A percentile compares a stretch with the other conserved stretches of the same genome.
These are phyloP conservation scores for Coccomyxa subellipsoidea DNA, from an alignment of 163 green algal genomes.

Conservation along the genomic window DNA sequence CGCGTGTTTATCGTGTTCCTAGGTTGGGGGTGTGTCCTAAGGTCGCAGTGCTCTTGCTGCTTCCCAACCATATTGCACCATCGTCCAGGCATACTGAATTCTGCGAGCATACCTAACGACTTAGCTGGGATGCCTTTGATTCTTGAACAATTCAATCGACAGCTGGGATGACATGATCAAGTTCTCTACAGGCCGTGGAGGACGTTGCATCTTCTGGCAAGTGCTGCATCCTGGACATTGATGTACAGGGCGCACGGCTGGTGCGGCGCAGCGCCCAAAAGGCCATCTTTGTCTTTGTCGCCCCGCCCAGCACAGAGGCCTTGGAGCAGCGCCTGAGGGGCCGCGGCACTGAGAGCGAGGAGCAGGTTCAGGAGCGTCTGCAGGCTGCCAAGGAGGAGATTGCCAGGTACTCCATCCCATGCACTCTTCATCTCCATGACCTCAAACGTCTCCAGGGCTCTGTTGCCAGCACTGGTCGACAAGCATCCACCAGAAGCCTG, in stretches of 20 bases:
- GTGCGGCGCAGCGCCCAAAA: conserved; percentile 51
- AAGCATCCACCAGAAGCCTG: too few relatives aligned
- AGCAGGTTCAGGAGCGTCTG: conserved; percentile 78
- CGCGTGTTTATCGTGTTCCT: not conserved
- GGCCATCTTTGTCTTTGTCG: conserved; percentile 91
- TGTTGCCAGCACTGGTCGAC: too few relatives aligned
- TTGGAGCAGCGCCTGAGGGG: conserved; percentile 84
- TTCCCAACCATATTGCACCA: too few relatives aligned
- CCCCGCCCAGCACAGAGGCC: conserved; percentile 84
- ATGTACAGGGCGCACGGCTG: conserved; percentile 78
- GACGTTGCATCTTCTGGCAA: conserved; percentile 60
- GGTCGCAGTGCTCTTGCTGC: too few relatives aligned
- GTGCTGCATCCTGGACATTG: conserved; percentile 94
- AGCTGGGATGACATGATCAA: too few relatives aligned
- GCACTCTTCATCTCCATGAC: not conserved
- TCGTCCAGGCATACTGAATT: too few relatives aligned
- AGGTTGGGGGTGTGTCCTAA: too few relatives aligned
- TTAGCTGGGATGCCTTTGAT: too few relatives aligned
- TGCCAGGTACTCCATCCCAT: conserved; percentile 38
- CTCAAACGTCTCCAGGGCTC: too few relatives aligned
- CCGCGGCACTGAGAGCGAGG: conserved; percentile 85
- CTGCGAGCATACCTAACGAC: too few relatives aligned
- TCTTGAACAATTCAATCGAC: too few relatives aligned
- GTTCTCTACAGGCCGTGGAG: conserved; percentile 63
- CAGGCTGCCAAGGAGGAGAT: conserved; percentile 79